A percentile compares a stretch with the other conserved stretches of the same genome.
Evolutionary conservation across 495 filamentous ascomycete genomes (phyloP).

Genomic region (Hyaloscypha hepaticicola): DNA sequence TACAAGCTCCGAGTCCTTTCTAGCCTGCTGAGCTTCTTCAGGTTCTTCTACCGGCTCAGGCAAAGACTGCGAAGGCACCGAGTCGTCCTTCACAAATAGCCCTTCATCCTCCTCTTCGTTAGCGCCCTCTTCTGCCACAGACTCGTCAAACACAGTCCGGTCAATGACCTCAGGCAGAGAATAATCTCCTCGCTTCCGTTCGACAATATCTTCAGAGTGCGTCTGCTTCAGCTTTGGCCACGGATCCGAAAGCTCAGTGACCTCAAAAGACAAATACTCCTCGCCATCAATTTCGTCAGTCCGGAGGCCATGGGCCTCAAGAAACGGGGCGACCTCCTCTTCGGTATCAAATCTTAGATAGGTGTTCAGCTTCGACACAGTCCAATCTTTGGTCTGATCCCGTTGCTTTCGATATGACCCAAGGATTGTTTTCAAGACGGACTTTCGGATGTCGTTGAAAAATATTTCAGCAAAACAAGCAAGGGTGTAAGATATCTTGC

Average conservation of each 20-base stretch:
- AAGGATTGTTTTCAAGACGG: constrained; percentile 68
- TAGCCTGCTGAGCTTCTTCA: constrained; percentile 3
- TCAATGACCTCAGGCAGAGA: constrained; percentile 45
- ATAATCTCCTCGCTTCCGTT: constrained; percentile 45
- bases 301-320: constrained; percentile 63
- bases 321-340: constrained; percentile 68
- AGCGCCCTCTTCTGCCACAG: neutral
- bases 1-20: too few species aligned
- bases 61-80: neutral
- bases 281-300: constrained; percentile 53
- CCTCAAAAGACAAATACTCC: constrained; percentile 49
- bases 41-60: neutral
- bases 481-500: constrained; percentile 80
- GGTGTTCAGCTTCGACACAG: constrained; percentile 60
- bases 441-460: constrained; percentile 78
- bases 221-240: constrained; percentile 44
- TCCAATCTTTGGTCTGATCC: constrained; percentile 75
- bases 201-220: constrained; percentile 45
- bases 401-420: constrained; percentile 57
- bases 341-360: constrained; percentile 72
- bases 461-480: constrained; percentile 91
- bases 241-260: constrained; percentile 29
- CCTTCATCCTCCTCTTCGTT: constrained; percentile 13
- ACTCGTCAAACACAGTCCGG: constrained; percentile 39
- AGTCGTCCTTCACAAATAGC: constrained; percentile 23